Evolutionary conservation across 257 asterid species (phyloP), one percentile per base, ranked within the genome.

Genomic region (Coffea eugenioides): DNA sequence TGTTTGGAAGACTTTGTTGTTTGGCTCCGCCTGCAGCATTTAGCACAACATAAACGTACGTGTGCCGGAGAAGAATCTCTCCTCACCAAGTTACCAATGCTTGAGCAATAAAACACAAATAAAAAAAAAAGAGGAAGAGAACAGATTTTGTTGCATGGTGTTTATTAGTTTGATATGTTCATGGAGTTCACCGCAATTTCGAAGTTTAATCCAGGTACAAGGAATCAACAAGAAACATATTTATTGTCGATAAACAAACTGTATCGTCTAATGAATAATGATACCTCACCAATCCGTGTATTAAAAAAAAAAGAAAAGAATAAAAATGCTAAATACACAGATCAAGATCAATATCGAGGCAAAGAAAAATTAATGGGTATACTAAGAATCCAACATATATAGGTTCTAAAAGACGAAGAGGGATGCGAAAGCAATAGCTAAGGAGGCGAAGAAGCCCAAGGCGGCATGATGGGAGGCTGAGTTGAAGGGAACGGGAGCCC

Each of bases 401-500:
- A 5, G 41, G 41, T 39, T 21, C n/a, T 39, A 72, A 72, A 25
- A 49, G 16, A 72, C 80, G 8, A 46, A 27, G 20, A 76, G 65
- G 10, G 64, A 16, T 25, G 73, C 59, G 13, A 65, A 76, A 64
- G 80, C 48, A 65, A 76, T n/a, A 76, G 80, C 80, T 23, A 73
- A 34, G 48, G 15, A 73, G 62, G 34, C 79, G 3, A 76, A 64
- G 72, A 76, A 7, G 43, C 79, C 79, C 0, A n/a, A 43, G 62
- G 72, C 79, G 5, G 79, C 43, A 18, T 65, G 73, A 76, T 31
- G 73, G 51, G 36, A 15, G 65, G 51, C 73, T 9, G 80, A 76
- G 73, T 11, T 76, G 80, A 76, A 62, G 62, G 65, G 80, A 49
- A 34, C 36, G 14, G 80, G 80, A 20, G 80, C 73, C 61, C 46